A percentile compares a stretch with the other conserved stretches of the same genome.
Conservation (phyloP, 2,329 filamentous ascomycete genomes). For the Fusarium falciforme region DNA sequence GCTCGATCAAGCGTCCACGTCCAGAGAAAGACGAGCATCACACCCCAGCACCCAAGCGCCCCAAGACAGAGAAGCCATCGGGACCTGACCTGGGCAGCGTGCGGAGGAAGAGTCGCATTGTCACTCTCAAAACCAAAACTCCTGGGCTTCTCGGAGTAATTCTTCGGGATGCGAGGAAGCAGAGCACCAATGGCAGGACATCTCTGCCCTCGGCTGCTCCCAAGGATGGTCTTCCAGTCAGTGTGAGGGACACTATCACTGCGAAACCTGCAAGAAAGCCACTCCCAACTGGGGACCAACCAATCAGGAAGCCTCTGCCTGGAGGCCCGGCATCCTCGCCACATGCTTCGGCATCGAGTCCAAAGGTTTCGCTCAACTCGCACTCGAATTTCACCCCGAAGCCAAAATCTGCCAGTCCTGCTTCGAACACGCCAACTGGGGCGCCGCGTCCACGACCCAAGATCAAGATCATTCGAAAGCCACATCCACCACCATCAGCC, state of each 20-base stretch:
- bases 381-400: constrained; percentile 35
- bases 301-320: constrained; percentile 48
- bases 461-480: constrained; percentile 54
- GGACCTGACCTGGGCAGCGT: constrained; percentile 34
- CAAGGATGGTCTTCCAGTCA: constrained; percentile 40
- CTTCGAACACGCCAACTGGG: constrained; percentile 38
- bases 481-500: constrained; percentile 43
- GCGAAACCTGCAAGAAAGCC: constrained; percentile 53
- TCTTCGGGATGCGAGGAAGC: constrained; percentile 44
- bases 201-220: constrained; percentile 48
- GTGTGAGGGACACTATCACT: constrained; percentile 45
- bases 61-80: constrained; percentile 50
- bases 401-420: constrained; percentile 41
- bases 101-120: constrained; percentile 49
- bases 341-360: constrained; percentile 35
- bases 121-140: constrained; percentile 52
- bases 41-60: constrained; percentile 52
- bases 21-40: constrained; percentile 51
- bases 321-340: constrained; percentile 41
- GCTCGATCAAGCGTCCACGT: constrained; percentile 50
- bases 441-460: constrained; percentile 45
- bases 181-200: constrained; percentile 42
- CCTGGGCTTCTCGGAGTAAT: constrained; percentile 50
- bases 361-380: constrained; percentile 43
- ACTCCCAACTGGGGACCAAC: constrained; percentile 46